Evolutionary conservation across 257 asterid genomes (phyloP).

Genomic region (Solanum phureja): DNA sequence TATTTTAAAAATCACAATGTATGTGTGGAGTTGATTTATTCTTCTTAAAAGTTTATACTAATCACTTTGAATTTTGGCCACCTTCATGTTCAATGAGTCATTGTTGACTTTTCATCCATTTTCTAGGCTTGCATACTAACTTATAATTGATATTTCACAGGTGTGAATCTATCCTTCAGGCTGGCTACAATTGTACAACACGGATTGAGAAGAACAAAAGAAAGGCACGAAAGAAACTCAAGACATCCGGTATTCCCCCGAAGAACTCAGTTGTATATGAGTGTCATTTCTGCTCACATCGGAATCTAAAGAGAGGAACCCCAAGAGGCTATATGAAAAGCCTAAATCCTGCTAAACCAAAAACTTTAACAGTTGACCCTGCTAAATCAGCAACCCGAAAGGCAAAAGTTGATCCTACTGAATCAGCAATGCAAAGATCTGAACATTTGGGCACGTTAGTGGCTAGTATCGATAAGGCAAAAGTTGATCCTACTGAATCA

Average conservation of each 20-base stretch:
- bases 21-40: neutral
- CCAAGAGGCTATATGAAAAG: slow-evolving; percentile 48
- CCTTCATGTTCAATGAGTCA: neutral
- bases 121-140: neutral
- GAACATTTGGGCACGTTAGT: neutral
- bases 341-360: slow-evolving; percentile 38
- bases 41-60: neutral
- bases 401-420: neutral
- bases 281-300: slow-evolving; percentile 64
- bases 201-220: slow-evolving; percentile 47
- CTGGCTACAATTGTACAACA: slow-evolving; percentile 55
- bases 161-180: slow-evolving; percentile 64
- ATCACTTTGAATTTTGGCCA: neutral
- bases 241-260: slow-evolving; percentile 14
- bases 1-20: neutral
- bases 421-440: neutral
- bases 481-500: neutral
- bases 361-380: slow-evolving; percentile 5
- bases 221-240: slow-evolving; percentile 17
- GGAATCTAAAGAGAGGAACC: slow-evolving; percentile 61
- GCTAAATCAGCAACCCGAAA: neutral
- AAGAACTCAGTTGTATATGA: slow-evolving; percentile 53
- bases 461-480: neutral
- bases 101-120: neutral
- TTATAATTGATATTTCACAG: slow-evolving; percentile 21